Conservation (phyloP, 148 eudicot species). For the Hydrangea macrophylla region DNA sequence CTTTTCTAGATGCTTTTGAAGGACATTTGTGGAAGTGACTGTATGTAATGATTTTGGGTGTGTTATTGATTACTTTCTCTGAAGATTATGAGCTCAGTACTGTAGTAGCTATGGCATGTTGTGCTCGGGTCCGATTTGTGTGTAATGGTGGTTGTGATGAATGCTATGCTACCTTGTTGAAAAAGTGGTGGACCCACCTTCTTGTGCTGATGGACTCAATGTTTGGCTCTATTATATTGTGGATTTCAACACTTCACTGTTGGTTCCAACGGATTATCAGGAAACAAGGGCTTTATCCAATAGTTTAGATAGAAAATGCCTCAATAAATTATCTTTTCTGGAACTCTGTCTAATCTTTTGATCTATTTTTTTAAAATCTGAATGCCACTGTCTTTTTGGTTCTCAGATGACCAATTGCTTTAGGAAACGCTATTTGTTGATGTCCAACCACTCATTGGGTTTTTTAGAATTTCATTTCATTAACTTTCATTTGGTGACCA, state of each 20-base stretch:
- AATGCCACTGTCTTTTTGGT: conserved; percentile 12
- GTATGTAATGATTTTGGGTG: conserved; percentile 37
- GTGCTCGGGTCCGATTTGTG: conserved; percentile 43
- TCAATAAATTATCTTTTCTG: not conserved
- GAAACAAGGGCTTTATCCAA: no score
- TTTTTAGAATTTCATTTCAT: no score
- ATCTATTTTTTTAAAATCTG: conserved; percentile 10
- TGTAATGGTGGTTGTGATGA: no score
- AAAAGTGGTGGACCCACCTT: no score
- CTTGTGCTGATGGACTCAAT: no score
- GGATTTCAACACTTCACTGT: conserved; percentile 7
- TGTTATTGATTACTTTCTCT: conserved; percentile 34
- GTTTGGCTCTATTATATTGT: conserved; percentile 11
- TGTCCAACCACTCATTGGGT: conserved; percentile 17
- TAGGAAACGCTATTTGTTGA: conserved; percentile 17
- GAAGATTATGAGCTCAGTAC: conserved; percentile 41
- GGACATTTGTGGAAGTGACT: conserved; percentile 22
- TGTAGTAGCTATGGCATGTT: conserved; percentile 37
- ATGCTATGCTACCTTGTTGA: no score
- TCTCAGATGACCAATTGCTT: conserved; percentile 13
- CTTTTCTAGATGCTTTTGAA: conserved; percentile 27
- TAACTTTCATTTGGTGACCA: conserved; percentile 1
- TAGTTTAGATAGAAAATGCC: no score
- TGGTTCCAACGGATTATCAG: conserved; percentile 11
- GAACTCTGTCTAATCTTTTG: not conserved